phyloP scores from a whole-genome alignment of 495 filamentous ascomycete species.

The Cairneyella variabilis region DNA sequence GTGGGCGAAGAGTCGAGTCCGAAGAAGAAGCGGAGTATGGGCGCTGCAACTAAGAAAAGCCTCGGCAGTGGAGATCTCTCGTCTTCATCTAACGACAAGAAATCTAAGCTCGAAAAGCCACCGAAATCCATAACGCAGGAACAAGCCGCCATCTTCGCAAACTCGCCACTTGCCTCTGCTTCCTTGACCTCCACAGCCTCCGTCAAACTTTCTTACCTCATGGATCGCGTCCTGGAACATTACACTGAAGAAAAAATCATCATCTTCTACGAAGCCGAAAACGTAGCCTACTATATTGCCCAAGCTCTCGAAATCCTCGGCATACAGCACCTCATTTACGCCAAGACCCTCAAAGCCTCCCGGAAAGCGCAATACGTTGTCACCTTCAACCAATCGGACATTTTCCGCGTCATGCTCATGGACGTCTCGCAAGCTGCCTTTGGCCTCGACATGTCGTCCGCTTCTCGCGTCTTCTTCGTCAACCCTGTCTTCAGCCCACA shows the following conservation, averaged over 20 bases:
- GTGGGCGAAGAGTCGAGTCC: constrained; percentile 9
- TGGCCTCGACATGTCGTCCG: constrained; percentile 77
- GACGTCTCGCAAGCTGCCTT: constrained; percentile 83
- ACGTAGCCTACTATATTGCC: constrained; percentile 77
- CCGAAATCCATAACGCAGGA: not conserved
- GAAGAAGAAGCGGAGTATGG: not conserved
- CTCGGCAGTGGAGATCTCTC: not conserved
- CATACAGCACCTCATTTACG: constrained; percentile 81
- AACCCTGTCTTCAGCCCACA: constrained; percentile 84
- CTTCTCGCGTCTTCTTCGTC: constrained; percentile 86
- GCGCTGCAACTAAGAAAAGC: not conserved
- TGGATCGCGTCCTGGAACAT: constrained; percentile 64
- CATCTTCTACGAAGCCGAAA: constrained; percentile 87
- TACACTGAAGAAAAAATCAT: constrained; percentile 79
- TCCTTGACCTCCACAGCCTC: constrained; percentile 76
- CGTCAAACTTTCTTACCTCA: constrained; percentile 80
- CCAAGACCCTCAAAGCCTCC: constrained; percentile 57
- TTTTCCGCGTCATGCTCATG: constrained; percentile 77
- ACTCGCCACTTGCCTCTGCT: constrained; percentile 45
- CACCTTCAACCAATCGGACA: constrained; percentile 65
- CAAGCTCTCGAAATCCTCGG: constrained; percentile 73
- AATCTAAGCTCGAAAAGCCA: constrained; percentile 8
- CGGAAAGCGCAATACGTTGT: constrained; percentile 68
- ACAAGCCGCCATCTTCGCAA: constrained; percentile 2
- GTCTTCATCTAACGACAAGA: not conserved